Evolutionary conservation across 1,139 yeast species (phyloP), one percentile per base, ranked within the genome.

Genomic region (Saccharomycopsis crataegensis): DNA sequence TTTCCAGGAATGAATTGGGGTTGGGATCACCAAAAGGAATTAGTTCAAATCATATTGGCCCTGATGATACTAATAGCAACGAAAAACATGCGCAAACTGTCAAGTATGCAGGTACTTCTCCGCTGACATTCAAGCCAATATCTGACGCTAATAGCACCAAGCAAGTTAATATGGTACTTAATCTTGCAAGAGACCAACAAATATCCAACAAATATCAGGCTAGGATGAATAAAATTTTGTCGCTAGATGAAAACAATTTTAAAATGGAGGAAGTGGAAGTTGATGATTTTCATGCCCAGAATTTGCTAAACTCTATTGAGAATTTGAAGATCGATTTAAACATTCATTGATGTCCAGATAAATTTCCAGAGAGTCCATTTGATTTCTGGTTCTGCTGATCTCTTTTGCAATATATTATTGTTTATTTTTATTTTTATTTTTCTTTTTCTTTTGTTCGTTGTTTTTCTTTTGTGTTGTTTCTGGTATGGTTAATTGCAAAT

Each of bases 231-330:
- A 56, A 54, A 49, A 53, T 56, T 36, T 48, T 56, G 17, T 11
- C 31, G 11, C 9, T 49, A 28, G 54, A 56, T 33, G 57, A 51
- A 31, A 49, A 43, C 11, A 49, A 48, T 32, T 50, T 52, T 33
- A 42, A 46, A 14, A 45, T 53, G 22, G 58, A 56, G 16, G 45
- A 51, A 28, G 51, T 56, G n/a, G 37, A 14, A 28, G 51, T 56
- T 14, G 58, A 56, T 36, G 57, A 51, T 36, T 53, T 53, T 40
- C 58, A 56, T 48, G 55, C 55, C 14, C 53, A 50, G 16, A 56
- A 51, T 40, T 54, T 56, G 43, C 34, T 53, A n/a, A 53, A 56
- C 22, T 56, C 58, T 8, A 56, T 56, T n/a, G 46, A 47, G 32
- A 56, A 51, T 44, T 46, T 56, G 38, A 56, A 53, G 38, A 53